Evolutionary conservation across 306 rosid genomes (phyloP).

Genomic region (Nissolia schottii): DNA sequence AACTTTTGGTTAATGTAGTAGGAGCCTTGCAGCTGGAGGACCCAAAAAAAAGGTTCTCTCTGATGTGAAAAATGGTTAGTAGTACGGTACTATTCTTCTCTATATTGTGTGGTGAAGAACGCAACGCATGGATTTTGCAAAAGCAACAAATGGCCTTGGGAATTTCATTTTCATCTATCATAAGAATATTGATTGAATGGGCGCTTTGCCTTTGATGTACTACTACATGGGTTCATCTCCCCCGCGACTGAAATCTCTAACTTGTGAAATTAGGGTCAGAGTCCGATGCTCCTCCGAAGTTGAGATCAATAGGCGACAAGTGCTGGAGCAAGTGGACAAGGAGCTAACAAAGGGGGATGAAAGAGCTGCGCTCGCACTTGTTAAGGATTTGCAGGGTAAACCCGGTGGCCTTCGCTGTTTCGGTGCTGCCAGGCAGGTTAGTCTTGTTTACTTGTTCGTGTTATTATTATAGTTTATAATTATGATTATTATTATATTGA

Average conservation of each 20-base stretch:
- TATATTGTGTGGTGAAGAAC: constrained; percentile 30
- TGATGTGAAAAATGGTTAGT: neutral
- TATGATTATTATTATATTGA: neutral
- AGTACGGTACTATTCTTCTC: no score
- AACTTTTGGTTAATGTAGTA: neutral
- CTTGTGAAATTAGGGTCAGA: constrained; percentile 15
- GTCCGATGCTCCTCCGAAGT: constrained; percentile 47
- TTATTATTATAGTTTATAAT: neutral
- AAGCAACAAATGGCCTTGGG: neutral
- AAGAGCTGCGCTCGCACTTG: constrained; percentile 60
- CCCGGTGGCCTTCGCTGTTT: constrained; percentile 70
- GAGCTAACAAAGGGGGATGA: constrained; percentile 66
- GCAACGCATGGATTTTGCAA: neutral
- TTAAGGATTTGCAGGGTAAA: constrained; percentile 66
- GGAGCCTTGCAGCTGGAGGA: no score
- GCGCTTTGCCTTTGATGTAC: constrained; percentile 31
- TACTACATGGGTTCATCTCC: constrained; percentile 33
- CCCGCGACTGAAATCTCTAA: constrained; percentile 15
- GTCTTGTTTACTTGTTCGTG: neutral
- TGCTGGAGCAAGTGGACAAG: constrained; percentile 60
- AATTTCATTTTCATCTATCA: neutral
- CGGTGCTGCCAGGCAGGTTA: constrained; percentile 86
- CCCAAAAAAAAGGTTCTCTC: neutral
- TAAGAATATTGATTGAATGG: constrained; percentile 30
- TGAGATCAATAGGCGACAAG: constrained; percentile 40